Evolutionary conservation across 2,329 filamentous ascomycete genomes (phyloP).

Genomic region (Coniochaeta pulveracea): DNA sequence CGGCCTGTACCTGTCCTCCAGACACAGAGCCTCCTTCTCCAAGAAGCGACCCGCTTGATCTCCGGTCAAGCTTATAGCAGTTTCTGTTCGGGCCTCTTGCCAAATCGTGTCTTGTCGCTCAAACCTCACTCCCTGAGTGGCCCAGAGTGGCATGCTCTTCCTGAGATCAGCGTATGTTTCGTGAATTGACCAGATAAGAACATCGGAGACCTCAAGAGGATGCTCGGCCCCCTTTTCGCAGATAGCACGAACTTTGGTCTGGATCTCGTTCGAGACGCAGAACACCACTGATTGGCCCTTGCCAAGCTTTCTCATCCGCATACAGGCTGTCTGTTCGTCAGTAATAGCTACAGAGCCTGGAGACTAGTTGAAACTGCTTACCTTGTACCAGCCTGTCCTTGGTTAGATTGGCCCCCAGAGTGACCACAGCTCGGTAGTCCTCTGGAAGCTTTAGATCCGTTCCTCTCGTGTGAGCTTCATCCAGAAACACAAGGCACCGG

Average conservation of each 20-base stretch:
- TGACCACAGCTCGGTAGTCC: conserved; percentile 53
- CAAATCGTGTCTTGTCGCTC: conserved; percentile 27
- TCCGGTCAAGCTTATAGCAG: conserved; percentile 9
- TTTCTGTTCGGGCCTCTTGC: conserved; percentile 8
- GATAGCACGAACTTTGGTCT: conserved; percentile 32
- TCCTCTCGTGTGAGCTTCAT: conserved; percentile 60
- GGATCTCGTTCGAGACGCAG: conserved; percentile 46
- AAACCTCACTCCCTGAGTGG: conserved; percentile 43
- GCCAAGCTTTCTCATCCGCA: conserved; percentile 61
- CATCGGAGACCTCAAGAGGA: conserved; percentile 35
- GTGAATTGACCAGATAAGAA: conserved; percentile 47
- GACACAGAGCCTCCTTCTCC: conserved; percentile 40
- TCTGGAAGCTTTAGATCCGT: conserved; percentile 53
- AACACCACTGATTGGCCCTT: conserved; percentile 55
- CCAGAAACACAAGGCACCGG: conserved; percentile 54
- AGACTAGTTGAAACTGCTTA: conserved; percentile 17
- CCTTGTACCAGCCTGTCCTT: conserved; percentile 63
- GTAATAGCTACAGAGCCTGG: background rate
- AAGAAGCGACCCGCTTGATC: conserved; percentile 30
- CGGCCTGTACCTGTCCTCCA: conserved; percentile 41
- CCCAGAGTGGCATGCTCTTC: conserved; percentile 46
- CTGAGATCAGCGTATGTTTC: conserved; percentile 41
- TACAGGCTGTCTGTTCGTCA: conserved; percentile 53
- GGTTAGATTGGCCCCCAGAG: conserved; percentile 49
- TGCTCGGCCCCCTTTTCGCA: conserved; percentile 5